phyloP scores from a whole-genome alignment of 331 rosid genomes.

The Quercus tomentella region DNA sequence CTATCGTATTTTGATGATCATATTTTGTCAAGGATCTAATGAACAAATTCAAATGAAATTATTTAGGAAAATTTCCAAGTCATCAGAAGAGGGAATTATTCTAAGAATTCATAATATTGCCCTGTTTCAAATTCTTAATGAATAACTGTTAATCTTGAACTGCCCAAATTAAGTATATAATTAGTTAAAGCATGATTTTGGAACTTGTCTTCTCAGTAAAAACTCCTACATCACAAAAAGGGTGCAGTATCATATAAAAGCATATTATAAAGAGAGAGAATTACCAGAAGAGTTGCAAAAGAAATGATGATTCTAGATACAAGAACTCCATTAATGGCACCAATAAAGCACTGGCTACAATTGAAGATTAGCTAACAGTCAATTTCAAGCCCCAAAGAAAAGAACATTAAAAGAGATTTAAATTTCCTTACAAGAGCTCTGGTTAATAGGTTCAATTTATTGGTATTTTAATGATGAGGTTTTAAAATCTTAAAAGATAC shows the following conservation, averaged over 20 bases:
- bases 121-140: neutral
- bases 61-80: too few species aligned
- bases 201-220: neutral
- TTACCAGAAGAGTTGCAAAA: conserved; percentile 72
- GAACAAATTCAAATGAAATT: neutral
- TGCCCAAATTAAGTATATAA: too few species aligned
- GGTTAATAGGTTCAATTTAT: neutral
- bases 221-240: neutral
- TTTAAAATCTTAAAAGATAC: neutral
- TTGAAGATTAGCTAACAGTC: conserved; percentile 23
- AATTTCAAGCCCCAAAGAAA: neutral
- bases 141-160: neutral
- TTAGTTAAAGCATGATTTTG: too few species aligned
- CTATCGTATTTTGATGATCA: neutral
- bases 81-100: too few species aligned
- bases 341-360: conserved; percentile 69
- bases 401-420: neutral
- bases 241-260: neutral
- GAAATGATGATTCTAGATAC: conserved; percentile 57
- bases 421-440: neutral
- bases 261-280: conserved; percentile 19
- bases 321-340: conserved; percentile 65
- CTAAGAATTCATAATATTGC: neutral
- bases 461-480: neutral
- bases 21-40: neutral